Conservation (phyloP, 1,139 yeast genomes). For the Geotrichum carabidarum region DNA sequence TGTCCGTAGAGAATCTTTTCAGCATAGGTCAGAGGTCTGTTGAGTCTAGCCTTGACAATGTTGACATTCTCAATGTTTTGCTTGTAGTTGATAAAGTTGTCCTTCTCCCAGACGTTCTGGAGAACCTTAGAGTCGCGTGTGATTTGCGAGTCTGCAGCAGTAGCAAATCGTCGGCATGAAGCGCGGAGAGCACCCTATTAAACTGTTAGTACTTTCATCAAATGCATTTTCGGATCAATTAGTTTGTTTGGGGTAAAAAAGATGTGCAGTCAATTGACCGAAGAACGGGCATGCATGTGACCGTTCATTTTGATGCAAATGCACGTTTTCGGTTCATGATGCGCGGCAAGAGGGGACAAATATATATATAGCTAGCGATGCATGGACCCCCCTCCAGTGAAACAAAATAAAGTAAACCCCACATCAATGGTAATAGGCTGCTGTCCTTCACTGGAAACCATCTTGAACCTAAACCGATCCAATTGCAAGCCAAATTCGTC, state of each 20-base stretch:
- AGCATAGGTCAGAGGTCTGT: constrained; percentile 94
- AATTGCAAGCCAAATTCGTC: background rate
- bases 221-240: constrained; percentile 32
- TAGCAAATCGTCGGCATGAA: constrained; percentile 62
- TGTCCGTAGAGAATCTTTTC: constrained; percentile 96
- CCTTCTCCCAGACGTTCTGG: constrained; percentile 84
- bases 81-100: constrained; percentile 57
- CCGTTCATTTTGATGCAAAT: background rate
- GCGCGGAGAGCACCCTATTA: constrained; percentile 17
- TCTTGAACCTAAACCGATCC: background rate
- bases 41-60: constrained; percentile 79
- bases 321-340: too few species aligned
- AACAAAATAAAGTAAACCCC: too few species aligned
- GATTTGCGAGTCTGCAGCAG: constrained; percentile 54
- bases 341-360: too few species aligned
- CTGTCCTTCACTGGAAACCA: too few species aligned
- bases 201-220: background rate
- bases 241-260: constrained; percentile 17
- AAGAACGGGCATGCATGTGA: background rate
- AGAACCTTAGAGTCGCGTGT: constrained; percentile 88
- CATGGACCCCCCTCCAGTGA: too few species aligned
- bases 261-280: background rate
- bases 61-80: constrained; percentile 64
- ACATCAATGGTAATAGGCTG: too few species aligned
- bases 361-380: too few species aligned